A percentile compares a stretch with the other conserved stretches of the same genome.
phyloP scores from a whole-genome alignment of 2,329 filamentous ascomycete genomes.

The Venturia carpophila region DNA sequence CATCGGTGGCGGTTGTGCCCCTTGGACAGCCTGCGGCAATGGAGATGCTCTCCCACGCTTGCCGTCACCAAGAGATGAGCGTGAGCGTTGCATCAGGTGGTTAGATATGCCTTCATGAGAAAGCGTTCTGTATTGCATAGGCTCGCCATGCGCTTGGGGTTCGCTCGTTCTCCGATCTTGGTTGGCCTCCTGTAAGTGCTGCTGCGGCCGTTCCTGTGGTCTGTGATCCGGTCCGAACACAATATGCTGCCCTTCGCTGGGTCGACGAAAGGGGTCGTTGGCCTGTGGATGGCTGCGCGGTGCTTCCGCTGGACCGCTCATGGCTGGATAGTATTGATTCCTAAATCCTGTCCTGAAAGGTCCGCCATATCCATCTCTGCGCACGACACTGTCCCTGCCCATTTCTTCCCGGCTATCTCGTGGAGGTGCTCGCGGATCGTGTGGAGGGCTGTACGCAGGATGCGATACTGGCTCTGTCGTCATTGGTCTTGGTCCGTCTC shows the following conservation, averaged over 20 bases:
- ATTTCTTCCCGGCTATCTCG: slow-evolving; percentile 14
- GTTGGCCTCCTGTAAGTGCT: not conserved
- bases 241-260: slow-evolving; percentile 4
- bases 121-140: slow-evolving; percentile 11
- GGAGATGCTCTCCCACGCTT: slow-evolving; percentile 81
- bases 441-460: slow-evolving; percentile 32
- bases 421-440: slow-evolving; percentile 7
- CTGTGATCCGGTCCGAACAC: slow-evolving; percentile 1
- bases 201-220: slow-evolving; percentile 11
- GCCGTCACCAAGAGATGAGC: slow-evolving; percentile 68
- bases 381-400: slow-evolving; percentile 8
- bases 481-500: slow-evolving; percentile 31
- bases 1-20: slow-evolving; percentile 72
- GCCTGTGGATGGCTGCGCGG: slow-evolving; percentile 19
- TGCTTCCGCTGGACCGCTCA: slow-evolving; percentile 10
- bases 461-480: slow-evolving; percentile 35
- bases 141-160: slow-evolving; percentile 12
- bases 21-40: slow-evolving; percentile 86
- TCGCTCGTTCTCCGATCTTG: slow-evolving; percentile 16
- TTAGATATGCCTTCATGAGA: slow-evolving; percentile 21
- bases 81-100: slow-evolving; percentile 44
- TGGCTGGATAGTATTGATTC: slow-evolving; percentile 10
- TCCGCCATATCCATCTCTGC: slow-evolving; percentile 11
- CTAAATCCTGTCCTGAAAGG: slow-evolving; percentile 11
- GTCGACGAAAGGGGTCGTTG: slow-evolving; percentile 14